Evolutionary conservation across 2,329 filamentous ascomycete genomes (phyloP), one percentile per base, ranked within the genome.

Genomic region (Paracoccidioides brasiliensis): DNA sequence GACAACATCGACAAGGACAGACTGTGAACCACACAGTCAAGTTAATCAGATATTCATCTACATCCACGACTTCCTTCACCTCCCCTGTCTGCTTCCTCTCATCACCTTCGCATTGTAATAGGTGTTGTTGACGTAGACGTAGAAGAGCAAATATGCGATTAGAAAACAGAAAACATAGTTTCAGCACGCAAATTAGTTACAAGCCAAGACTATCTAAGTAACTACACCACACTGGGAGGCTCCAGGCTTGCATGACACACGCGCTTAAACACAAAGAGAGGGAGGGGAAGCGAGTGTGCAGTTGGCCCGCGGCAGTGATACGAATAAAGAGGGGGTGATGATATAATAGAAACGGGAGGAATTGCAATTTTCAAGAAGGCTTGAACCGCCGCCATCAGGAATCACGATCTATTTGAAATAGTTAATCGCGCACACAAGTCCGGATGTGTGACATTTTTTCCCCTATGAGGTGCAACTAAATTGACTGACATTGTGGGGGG

Each of bases 381-480:
- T 46, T 46, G 52, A 46, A 38, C 41, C n/a, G 14, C 52, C 41
- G 38, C 37, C 10, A 50, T 55, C 28, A 52, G 32, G 14, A 46
- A 52, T 48, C 42, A 56, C 41, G 50, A 53, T 22, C 37, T 56
- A 42, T 22, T 56, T 53, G 41, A 53, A 33, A 48, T 56, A 53
- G 28, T 56, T 50, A n/a, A n/a, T n/a, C n/a, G 30, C 15, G 43
- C 28, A 56, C 22, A 49, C 55, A 56, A 22, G 43, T 56, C 55
- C 48, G 50, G 55, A 33, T 56, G 53, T 53, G 55, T 56, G 55
- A 56, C 55, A 53, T 56, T 53, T 56, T 53, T 50, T 50, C 53
- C 45, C 53, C 44, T 22, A 51, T 50, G 33, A 33, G 14, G 53
- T 53, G 42, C 55, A 56, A 48, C 50, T 48, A 48, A 46, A 56